Base-by-base conservation (phyloP, 192 early-diverging fungal genomes). In the Haplosporangium gracile region DNA sequence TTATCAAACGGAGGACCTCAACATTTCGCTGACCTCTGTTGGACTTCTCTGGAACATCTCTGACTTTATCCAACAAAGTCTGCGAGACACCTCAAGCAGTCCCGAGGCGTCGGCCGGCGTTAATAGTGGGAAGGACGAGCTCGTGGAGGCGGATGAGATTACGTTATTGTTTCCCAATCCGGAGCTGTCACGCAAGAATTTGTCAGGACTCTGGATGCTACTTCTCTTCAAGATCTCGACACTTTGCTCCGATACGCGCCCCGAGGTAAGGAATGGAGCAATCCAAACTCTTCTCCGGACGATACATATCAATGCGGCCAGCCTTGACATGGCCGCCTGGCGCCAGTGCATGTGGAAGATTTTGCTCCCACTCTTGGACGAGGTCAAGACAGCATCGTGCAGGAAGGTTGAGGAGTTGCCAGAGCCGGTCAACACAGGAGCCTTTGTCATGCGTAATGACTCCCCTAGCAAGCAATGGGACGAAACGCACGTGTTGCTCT, bases 281-380 rank as follows among this genome's bases (percentile, higher is more conserved):
- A 96, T 96, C 68, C 99, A 99, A 84, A 99, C 98, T 6, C 89
- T 99, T 68, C 98, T 98, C 87, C 92, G 97, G 68, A 97, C 98
- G 7, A 94, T 99, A 49, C 93, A 94, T 55, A 96, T 98, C 90
- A 97, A 98, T 80, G 99, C 97, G 11, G 78, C 80, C 40, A 80
- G 91, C 22, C 90, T 99, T 24, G 93, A 92, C 26, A 79, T 88
- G 43, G 91, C 95, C 53, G 90, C 95, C 15, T 98, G 97, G 97
- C 93, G 96, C 45, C 90, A 94, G 45, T 95, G 95, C 79, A 90
- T 98, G 38, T 98, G 96, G 96, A 89, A 94, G 53, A 93, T 97
- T 24, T 88, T 99, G 47, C 93, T 97, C 72, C 98, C 99, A 1
- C 82, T 98, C 9, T 76, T 97, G 43, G 93, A 95, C 76, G 91